A percentile compares a stretch with the other conserved stretches of the same genome.
These are phyloP conservation scores for Epichloe coenophiala DNA, from an alignment of 2,329 filamentous ascomycete genomes.

Conservation along the genomic window DNA sequence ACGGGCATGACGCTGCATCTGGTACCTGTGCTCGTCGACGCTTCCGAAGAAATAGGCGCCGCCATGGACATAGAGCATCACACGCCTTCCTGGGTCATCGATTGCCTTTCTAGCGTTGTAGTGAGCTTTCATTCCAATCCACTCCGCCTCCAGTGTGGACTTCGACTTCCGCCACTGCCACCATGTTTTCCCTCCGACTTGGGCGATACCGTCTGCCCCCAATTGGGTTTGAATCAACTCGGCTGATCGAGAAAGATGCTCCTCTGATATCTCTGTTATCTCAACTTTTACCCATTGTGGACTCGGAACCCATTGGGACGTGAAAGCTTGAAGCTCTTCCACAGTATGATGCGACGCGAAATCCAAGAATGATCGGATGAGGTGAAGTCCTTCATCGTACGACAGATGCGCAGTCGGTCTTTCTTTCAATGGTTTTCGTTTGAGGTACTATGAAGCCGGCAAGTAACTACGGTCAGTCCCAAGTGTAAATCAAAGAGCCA, in stretches of 20 bases:
- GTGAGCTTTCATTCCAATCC: constrained; percentile 90
- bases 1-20: constrained; percentile 88
- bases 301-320: constrained; percentile 78
- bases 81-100: constrained; percentile 48
- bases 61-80: constrained; percentile 91
- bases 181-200: constrained; percentile 73
- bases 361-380: constrained; percentile 74
- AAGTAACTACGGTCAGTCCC: background rate
- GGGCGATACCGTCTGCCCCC: constrained; percentile 59
- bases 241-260: constrained; percentile 54
- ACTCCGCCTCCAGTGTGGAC: constrained; percentile 63
- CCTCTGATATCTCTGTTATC: constrained; percentile 48
- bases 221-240: constrained; percentile 56
- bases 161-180: constrained; percentile 73
- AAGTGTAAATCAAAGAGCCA: background rate
- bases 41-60: constrained; percentile 94
- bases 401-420: constrained; percentile 84
- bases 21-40: constrained; percentile 93
- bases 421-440: constrained; percentile 58
- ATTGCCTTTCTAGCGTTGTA: constrained; percentile 50
- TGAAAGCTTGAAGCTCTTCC: constrained; percentile 87
- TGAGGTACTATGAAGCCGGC: constrained; percentile 52
- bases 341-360: constrained; percentile 83
- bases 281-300: constrained; percentile 80
- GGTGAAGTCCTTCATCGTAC: constrained; percentile 81